A percentile compares a stretch with the other conserved stretches of the same genome.
These are phyloP conservation scores for Neonothopanus nambi DNA, from an alignment of 1,284 basidiomycete species.

Conservation along the genomic window DNA sequence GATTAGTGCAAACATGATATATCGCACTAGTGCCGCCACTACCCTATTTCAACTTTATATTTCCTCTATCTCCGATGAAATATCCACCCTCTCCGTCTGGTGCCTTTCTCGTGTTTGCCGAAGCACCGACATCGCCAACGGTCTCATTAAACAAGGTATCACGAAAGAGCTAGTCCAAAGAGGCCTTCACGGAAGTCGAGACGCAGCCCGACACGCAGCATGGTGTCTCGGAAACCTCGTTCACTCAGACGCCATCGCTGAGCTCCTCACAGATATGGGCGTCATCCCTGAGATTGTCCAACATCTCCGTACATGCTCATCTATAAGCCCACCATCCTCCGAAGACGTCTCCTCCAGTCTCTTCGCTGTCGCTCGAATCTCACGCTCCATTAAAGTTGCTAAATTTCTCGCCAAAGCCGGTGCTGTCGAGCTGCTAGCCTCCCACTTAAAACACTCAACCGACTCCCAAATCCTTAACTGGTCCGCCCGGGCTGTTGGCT, in stretches of 20 bases:
- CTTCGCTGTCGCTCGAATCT: conserved; percentile 24
- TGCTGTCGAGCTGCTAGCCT: conserved; percentile 20
- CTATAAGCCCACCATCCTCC: conserved; percentile 7
- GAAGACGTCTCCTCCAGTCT: conserved; percentile 20
- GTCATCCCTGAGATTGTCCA: conserved; percentile 19
- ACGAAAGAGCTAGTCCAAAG: too few species aligned
- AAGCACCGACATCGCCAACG: too few species aligned
- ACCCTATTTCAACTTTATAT: conserved; percentile 22
- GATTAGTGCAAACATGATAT: too few species aligned
- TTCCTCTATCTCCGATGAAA: conserved; percentile 19
- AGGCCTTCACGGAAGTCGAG: too few species aligned
- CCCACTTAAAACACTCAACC: conserved; percentile 20
- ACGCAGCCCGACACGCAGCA: conserved; percentile 21
- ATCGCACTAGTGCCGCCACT: too few species aligned
- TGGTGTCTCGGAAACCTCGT: conserved; percentile 25
- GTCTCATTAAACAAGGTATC: too few species aligned
- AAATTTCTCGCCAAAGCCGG: conserved; percentile 24
- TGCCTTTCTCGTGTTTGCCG: conserved; percentile 23
- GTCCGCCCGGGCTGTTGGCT: conserved; percentile 23
- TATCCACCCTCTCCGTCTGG: conserved; percentile 22
- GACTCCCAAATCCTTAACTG: conserved; percentile 24
- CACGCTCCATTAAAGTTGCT: conserved; percentile 25
- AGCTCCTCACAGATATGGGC: conserved; percentile 19
- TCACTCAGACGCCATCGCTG: conserved; percentile 25
- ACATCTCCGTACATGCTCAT: conserved; percentile 19